Evolutionary conservation across 179 eudicot genomes (phyloP).

Genomic region (Beta lomatogona): DNA sequence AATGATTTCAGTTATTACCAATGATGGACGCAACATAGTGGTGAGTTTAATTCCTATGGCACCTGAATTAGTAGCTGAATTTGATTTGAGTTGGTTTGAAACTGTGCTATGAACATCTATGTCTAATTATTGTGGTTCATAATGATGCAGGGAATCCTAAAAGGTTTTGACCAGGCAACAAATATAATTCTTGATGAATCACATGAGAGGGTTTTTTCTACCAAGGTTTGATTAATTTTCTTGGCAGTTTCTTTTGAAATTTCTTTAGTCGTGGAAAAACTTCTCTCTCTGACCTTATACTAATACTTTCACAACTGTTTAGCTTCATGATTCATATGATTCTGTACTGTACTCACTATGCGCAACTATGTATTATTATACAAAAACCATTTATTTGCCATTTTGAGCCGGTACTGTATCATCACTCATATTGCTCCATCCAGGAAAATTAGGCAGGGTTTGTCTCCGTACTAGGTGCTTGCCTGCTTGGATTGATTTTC

Average conservation of each 20-base stretch:
- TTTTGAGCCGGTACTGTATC: no score
- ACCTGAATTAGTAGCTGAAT: conserved; percentile 1
- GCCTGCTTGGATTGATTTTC: neutral
- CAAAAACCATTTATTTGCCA: no score
- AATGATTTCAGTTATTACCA: conserved; percentile 80
- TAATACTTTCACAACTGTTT: neutral
- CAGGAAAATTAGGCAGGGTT: neutral
- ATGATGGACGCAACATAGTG: conserved; percentile 94
- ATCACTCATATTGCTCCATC: neutral
- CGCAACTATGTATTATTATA: no score
- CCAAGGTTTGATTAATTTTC: conserved; percentile 52
- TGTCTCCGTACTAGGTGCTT: neutral
- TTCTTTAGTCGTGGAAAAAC: neutral
- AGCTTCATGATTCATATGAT: neutral
- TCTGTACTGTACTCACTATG: neutral
- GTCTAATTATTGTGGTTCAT: neutral
- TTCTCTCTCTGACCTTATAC: no score
- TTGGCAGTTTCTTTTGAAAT: neutral
- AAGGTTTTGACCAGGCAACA: conserved; percentile 94
- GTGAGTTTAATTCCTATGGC: conserved; percentile 43
- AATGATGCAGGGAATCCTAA: conserved; percentile 62
- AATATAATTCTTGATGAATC: conserved; percentile 95
- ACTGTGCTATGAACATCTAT: neutral
- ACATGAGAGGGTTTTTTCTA: conserved; percentile 94
- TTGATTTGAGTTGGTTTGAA: neutral